Base-by-base conservation (phyloP, 2,329 filamentous ascomycete species). In the Cryphonectria naterciae region DNA sequence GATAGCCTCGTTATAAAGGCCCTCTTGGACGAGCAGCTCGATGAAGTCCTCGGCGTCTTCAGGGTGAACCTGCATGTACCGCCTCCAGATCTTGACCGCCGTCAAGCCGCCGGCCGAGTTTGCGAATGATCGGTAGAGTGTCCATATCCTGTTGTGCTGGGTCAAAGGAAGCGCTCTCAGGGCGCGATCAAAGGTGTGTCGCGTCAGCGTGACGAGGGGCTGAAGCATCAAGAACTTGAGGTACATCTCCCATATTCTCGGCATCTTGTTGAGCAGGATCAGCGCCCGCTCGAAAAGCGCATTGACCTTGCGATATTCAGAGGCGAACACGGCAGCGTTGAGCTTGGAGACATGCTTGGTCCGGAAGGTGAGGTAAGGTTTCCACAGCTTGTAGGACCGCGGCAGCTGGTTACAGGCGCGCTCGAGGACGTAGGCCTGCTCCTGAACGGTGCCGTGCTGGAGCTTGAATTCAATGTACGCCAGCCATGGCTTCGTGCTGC, bases 211-310 rank as follows among this genome's bases (percentile, higher is more conserved):
- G 73, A 99, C 90, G 68, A 97, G 85, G n/a, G 96, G 96, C 80
- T 99, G 96, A 77, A 93, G 90, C 79, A 95, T 89, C 70, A 99
- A 85, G 78, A 99, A 98, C 65, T 88, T 88, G 73, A 99, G 89
- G 80, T 73, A 99, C 90, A 98, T 93, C 80, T 98, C 95, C 97
- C 96, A 99, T 79, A 99, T 96, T 75, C 90, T 89, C 35, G 97
- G 96, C 96, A 99, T 99, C 83, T 99, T 99, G 83, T 99, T 98
- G 73, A 99, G 88, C 56, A 99, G 86, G 71, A 98, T 93, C 67
- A 99, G 84, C 4, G 96, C 95, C 76, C 93, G 89, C 83, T 99
- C 96, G 79, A 97, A 99, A 56, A 98, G 89, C 68, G 93, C 88
- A 80, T 99, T 99, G 79, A 98, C 94, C 82, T 98, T 99, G 78